Conservation (phyloP, 2,329 filamentous ascomycete species). For the Hypoxylon sp. region DNA sequence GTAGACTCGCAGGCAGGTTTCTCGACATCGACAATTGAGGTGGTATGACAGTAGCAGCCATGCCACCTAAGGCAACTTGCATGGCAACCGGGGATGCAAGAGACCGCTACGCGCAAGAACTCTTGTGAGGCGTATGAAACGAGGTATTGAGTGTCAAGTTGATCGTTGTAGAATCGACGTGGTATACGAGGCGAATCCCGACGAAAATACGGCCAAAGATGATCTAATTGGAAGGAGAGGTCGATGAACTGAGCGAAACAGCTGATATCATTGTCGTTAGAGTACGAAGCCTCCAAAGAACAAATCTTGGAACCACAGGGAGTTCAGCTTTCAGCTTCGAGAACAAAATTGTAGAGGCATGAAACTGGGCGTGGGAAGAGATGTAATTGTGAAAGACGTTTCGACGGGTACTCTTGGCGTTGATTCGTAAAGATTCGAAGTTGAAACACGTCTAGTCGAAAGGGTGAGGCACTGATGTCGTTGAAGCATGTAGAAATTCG, state of each 20-base stretch:
- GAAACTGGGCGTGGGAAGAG: constrained; percentile 17
- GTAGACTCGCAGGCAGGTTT: constrained; percentile 50
- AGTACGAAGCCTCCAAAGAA: constrained; percentile 17
- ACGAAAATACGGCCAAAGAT: constrained; percentile 29
- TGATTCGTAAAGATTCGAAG: constrained; percentile 44
- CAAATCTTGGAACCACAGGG: constrained; percentile 19
- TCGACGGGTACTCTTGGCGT: constrained; percentile 48
- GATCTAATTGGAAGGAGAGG: constrained; percentile 39
- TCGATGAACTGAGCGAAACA: constrained; percentile 29
- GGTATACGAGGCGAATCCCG: constrained; percentile 38
- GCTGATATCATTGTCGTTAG: constrained; percentile 41
- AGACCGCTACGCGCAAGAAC: constrained; percentile 10
- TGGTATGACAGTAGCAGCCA: constrained; percentile 52
- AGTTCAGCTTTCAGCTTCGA: constrained; percentile 19
- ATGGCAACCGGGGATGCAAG: constrained; percentile 38
- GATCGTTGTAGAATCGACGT: constrained; percentile 42
- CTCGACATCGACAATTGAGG: constrained; percentile 51
- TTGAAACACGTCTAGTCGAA: constrained; percentile 49
- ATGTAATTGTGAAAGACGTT: constrained; percentile 43
- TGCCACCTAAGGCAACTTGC: constrained; percentile 52
- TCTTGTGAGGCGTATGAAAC: constrained; percentile 32
- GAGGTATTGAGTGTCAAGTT: constrained; percentile 35
- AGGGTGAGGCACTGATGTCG: constrained; percentile 45
- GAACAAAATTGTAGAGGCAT: constrained; percentile 15
- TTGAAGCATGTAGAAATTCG: constrained; percentile 41